Base-by-base conservation (phyloP, 139 green algal species). In the Deuterostichococcus epilithicus region DNA sequence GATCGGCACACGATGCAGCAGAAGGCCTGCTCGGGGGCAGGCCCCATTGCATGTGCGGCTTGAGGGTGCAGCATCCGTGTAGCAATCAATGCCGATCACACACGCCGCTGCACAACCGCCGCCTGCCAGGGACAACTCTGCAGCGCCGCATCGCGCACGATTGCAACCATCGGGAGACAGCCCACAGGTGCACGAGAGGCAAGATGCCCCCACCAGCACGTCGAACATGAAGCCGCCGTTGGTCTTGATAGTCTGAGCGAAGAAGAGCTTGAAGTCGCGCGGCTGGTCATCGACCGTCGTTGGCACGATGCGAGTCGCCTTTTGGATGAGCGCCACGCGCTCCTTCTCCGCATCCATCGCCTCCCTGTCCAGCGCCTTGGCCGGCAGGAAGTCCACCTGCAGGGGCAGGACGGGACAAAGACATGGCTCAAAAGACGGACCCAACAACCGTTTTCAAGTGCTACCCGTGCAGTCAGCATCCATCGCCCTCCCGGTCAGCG, bases 211-310 rank as follows among this genome's bases (percentile, higher is more conserved):
- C 67, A 97, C 78, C 1, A 30, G 67, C 33, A 97, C 35, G 72
- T 97, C 93, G 72, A 91, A 83, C 82, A 97, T 91, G 74, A 75
- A 84, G 36, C 93, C 93, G 10, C 93, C 92, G 26, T 95, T 96
- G 35, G 93, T 97, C 39, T 82, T 79, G 74, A 86, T 83, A 20
- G 71, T 81, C 20, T 58, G 72, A 1, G 74, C 36, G 71, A 86
- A 71, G 35, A 76, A 69, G 25, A 87, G 35, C 58, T 76, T 35
- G 72, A 78, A 87, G 13, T 60, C 36, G 26, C 58, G 39, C 20
- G 36, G 52, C 39, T 78, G 3, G 30, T 67, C 80, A 33, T 88
- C 83, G 2, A 80, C 36, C 5, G 38, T 34, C 2, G 72, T 72
- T 5, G 36, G 25, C 0, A 79, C 69, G 1, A 35, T 76, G 36